Evolutionary conservation across 2,329 filamentous ascomycete species (phyloP).

Genomic region (Gliomastix tumulicola): DNA sequence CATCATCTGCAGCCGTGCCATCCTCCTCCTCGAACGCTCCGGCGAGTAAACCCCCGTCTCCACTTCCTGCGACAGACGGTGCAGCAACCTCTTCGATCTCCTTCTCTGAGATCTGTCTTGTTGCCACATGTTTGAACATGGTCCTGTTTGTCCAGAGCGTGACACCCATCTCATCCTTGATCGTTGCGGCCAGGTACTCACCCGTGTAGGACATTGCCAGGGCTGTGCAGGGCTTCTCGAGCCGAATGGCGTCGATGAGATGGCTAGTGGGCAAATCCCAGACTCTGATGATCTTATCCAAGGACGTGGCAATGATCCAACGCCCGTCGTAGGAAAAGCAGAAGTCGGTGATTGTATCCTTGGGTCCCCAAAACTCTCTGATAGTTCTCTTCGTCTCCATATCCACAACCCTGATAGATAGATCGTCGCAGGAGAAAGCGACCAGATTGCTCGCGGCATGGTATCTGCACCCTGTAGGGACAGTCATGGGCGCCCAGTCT

Average conservation of each 20-base stretch:
- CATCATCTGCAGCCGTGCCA: constrained; percentile 44
- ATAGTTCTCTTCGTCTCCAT: constrained; percentile 86
- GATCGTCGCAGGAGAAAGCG: constrained; percentile 82
- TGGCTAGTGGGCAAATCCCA: constrained; percentile 97
- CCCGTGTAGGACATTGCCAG: constrained; percentile 84
- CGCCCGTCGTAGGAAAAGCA: constrained; percentile 88
- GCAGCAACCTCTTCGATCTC: constrained; percentile 59
- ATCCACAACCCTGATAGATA: constrained; percentile 82
- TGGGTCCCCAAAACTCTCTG: constrained; percentile 83
- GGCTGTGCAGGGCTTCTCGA: constrained; percentile 72
- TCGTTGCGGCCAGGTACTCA: constrained; percentile 88
- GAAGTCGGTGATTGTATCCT: constrained; percentile 68
- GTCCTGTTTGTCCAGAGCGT: constrained; percentile 93
- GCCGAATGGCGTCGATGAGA: constrained; percentile 83
- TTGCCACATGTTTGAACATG: constrained; percentile 83
- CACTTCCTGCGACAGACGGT: constrained; percentile 78
- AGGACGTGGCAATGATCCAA: constrained; percentile 86
- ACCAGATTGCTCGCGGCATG: constrained; percentile 79
- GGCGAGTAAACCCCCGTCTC: constrained; percentile 67
- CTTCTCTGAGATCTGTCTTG: constrained; percentile 73
- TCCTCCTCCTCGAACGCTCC: constrained; percentile 63
- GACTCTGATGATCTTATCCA: constrained; percentile 72
- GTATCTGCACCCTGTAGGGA: constrained; percentile 71
- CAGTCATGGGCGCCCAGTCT: constrained; percentile 69
- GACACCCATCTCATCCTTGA: constrained; percentile 78